Evolutionary conservation across 371 early-diverging fungal genomes (phyloP).

Genomic region (Nosema bombycis): DNA sequence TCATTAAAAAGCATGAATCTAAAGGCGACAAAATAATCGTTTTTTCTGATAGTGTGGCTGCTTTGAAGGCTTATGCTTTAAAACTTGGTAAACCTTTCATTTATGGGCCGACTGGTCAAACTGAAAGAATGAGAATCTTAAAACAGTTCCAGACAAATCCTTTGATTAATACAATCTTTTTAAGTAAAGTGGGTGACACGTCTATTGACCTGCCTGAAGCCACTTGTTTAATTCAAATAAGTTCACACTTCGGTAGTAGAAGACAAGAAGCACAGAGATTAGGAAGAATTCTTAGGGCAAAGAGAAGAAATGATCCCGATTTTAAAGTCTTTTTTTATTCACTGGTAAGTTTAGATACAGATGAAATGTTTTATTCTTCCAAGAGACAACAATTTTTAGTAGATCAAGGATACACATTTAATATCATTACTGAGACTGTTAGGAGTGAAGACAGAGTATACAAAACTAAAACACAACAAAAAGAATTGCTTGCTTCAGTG

Average conservation of each 20-base stretch:
- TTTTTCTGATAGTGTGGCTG: slow-evolving; percentile 95
- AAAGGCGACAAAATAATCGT: slow-evolving; percentile 98
- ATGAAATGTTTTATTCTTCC: slow-evolving; percentile 94
- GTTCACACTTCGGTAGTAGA: slow-evolving; percentile 93
- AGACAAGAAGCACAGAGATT: slow-evolving; percentile 98
- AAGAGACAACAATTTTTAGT: slow-evolving; percentile 95
- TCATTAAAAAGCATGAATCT: slow-evolving; percentile 84
- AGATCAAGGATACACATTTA: slow-evolving; percentile 98
- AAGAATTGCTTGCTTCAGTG: slow-evolving; percentile 78
- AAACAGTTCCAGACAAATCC: slow-evolving; percentile 89
- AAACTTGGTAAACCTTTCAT: slow-evolving; percentile 83
- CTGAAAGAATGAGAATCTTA: slow-evolving; percentile 85
- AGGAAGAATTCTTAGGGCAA: slow-evolving; percentile 86
- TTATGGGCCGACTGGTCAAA: slow-evolving; percentile 86
- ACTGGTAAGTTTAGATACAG: slow-evolving; percentile 89
- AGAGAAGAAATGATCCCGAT: slow-evolving; percentile 83
- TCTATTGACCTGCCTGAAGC: slow-evolving; percentile 98
- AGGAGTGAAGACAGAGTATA: slow-evolving; percentile 70
- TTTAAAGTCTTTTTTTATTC: slow-evolving; percentile 94
- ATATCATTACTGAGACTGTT: slow-evolving; percentile 75
- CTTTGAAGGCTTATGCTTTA: slow-evolving; percentile 83
- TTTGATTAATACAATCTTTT: slow-evolving; percentile 82
- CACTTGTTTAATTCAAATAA: slow-evolving; percentile 92
- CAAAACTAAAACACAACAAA: slow-evolving; percentile 72
- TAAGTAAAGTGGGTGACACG: slow-evolving; percentile 98